phyloP scores from a whole-genome alignment of 164 flowering plant genomes.

The Vitis riparia region DNA sequence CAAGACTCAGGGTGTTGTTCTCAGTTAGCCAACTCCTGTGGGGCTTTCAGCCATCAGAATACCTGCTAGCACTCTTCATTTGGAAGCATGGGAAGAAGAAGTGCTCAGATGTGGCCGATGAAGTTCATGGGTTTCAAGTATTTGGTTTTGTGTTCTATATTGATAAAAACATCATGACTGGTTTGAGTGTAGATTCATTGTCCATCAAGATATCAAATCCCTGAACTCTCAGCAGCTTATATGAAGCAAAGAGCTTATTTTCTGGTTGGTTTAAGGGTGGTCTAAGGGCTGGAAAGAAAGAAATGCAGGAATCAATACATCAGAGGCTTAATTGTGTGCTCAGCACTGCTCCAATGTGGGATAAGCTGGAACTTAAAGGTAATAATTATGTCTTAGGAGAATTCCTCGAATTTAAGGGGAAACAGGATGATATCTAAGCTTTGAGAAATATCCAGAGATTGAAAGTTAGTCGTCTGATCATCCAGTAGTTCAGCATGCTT shows the following conservation, averaged over 20 bases:
- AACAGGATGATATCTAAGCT: conserved; percentile 59
- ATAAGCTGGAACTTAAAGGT: conserved; percentile 88
- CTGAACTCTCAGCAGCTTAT: too few species aligned
- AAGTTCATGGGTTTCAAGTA: too few species aligned
- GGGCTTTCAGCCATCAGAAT: too few species aligned
- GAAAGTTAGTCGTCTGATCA: conserved; percentile 57
- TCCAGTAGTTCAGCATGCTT: conserved; percentile 83
- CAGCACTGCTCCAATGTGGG: conserved; percentile 89
- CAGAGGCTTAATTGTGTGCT: conserved; percentile 66
- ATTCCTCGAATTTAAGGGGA: conserved; percentile 86
- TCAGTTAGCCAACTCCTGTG: too few species aligned
- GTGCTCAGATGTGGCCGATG: too few species aligned
- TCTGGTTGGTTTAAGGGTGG: conserved; percentile 90
- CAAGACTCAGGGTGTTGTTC: too few species aligned
- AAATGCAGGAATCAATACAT: conserved; percentile 61
- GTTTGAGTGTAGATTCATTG: too few species aligned
- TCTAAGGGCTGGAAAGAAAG: conserved; percentile 65
- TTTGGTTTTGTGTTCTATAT: too few species aligned
- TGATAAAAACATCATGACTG: too few species aligned
- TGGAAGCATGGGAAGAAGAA: too few species aligned
- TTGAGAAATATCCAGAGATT: conserved; percentile 76
- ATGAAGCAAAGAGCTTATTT: conserved; percentile 43
- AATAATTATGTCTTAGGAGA: conserved; percentile 73
- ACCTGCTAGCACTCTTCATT: too few species aligned
- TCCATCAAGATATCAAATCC: too few species aligned